Conservation (phyloP, 2,329 filamentous ascomycete genomes). For the Dryadomyces sulphureus region DNA sequence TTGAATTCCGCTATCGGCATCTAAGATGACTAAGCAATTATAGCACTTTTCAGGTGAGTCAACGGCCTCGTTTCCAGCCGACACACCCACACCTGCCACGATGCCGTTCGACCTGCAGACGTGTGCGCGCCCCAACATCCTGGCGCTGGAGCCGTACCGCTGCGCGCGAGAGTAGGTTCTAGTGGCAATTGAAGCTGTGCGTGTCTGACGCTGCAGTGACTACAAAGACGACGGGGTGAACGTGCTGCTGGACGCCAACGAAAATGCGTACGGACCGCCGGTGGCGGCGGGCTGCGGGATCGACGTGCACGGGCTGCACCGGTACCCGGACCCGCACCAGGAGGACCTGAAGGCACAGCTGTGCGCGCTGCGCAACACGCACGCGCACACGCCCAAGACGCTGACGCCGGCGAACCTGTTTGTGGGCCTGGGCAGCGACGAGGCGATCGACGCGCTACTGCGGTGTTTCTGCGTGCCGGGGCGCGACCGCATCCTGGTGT, state of each 20-base stretch:
- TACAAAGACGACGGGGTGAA: conserved; percentile 98
- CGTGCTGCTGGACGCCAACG: conserved; percentile 91
- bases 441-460: conserved; percentile 88
- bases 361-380: conserved; percentile 75
- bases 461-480: conserved; percentile 86
- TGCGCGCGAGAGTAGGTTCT: conserved; percentile 61
- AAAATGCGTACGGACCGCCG: conserved; percentile 87
- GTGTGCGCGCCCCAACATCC: conserved; percentile 63
- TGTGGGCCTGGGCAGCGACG: conserved; percentile 89
- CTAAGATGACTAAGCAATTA: neutral
- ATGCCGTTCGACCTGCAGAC: conserved; percentile 57
- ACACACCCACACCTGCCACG: conserved; percentile 6
- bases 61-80: neutral
- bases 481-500: conserved; percentile 80
- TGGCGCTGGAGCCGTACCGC: conserved; percentile 63
- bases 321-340: conserved; percentile 96
- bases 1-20: conserved; percentile 20
- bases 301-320: conserved; percentile 70
- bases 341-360: conserved; percentile 70
- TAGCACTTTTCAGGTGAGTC: neutral
- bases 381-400: conserved; percentile 58
- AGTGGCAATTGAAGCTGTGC: conserved; percentile 8
- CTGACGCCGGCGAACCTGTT: conserved; percentile 77
- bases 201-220: conserved; percentile 47
- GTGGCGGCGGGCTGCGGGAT: conserved; percentile 42